phyloP scores from a whole-genome alignment of 345 rosid species.

The Eucalyptus urophylla region DNA sequence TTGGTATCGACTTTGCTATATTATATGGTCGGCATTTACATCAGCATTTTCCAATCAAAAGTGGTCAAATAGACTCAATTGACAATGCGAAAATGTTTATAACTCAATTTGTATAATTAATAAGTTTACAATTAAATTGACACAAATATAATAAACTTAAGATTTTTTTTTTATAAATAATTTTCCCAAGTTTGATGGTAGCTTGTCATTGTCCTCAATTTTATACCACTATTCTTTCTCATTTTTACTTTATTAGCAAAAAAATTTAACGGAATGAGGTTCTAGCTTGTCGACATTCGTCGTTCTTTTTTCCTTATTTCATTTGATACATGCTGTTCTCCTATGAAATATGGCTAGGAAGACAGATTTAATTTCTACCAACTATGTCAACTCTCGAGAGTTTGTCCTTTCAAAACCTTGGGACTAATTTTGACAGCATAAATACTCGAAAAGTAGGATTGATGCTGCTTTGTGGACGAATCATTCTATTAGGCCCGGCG shows the following conservation, averaged over 20 bases:
- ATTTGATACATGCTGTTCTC: not conserved
- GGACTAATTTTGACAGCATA: not conserved
- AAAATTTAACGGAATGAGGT: not conserved
- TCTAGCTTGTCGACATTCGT: not conserved
- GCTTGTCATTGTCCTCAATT: not conserved
- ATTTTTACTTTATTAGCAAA: not conserved
- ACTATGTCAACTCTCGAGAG: not conserved
- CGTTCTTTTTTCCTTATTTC: not conserved
- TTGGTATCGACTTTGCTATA: fast-evolving
- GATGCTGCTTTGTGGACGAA: not conserved
- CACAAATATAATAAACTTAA: fast-evolving
- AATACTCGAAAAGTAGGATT: not conserved
- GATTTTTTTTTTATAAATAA: not conserved
- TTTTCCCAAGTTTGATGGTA: not conserved
- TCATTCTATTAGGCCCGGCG: not conserved
- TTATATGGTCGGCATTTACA: fast-evolving
- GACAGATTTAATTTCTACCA: not conserved
- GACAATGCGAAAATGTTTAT: fast-evolving
- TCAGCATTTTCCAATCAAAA: fast-evolving
- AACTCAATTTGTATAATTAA: fast-evolving
- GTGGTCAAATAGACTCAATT: too few species aligned
- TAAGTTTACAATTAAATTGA: fast-evolving
- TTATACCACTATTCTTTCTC: not conserved
- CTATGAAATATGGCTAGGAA: not conserved
- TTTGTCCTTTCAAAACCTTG: not conserved